Conservation (phyloP, 768 basidiomycete species). For the Rhodotorula kratochvilovae region DNA sequence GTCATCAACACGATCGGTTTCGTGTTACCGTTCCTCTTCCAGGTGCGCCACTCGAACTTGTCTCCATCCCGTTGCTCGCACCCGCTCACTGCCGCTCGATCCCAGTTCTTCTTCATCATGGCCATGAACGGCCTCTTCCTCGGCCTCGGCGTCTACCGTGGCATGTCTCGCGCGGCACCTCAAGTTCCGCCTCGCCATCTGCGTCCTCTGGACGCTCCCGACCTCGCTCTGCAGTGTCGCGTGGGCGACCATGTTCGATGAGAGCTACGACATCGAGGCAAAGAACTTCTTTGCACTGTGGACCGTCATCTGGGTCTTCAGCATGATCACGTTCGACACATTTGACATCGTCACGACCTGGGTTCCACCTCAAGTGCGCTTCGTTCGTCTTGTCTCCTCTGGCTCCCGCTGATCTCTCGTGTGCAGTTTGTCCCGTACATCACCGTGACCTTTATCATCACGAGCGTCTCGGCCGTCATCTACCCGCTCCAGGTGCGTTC, state of each 20-base stretch:
- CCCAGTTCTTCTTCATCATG: constrained; percentile 29
- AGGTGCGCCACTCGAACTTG: no score
- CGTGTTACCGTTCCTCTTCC: constrained; percentile 21
- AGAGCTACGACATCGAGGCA: constrained; percentile 3
- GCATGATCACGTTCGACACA: constrained; percentile 19
- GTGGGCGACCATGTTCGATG: constrained; percentile 17
- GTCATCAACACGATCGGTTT: constrained; percentile 25
- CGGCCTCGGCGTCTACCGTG: constrained; percentile 1
- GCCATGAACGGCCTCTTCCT: constrained; percentile 1
- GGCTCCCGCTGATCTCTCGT: no score
- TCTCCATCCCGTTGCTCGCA: no score
- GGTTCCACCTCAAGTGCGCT: not conserved
- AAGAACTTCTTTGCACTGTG: constrained; percentile 29
- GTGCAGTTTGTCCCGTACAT: not conserved
- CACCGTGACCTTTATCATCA: constrained; percentile 7
- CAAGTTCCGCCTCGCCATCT: constrained; percentile 1
- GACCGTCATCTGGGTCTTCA: constrained; percentile 18
- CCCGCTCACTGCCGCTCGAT: not conserved
- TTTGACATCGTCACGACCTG: constrained; percentile 13
- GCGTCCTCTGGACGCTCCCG: constrained; percentile 19
- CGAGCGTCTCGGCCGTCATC: constrained; percentile 12
- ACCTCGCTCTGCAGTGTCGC: constrained; percentile 4
- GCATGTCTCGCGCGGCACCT: not conserved
- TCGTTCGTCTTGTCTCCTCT: no score
- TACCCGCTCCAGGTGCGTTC: constrained; percentile 11